These are phyloP conservation scores for Macrolepiota albuminosa DNA, from an alignment of 768 basidiomycete genomes.

Conservation along the genomic window DNA sequence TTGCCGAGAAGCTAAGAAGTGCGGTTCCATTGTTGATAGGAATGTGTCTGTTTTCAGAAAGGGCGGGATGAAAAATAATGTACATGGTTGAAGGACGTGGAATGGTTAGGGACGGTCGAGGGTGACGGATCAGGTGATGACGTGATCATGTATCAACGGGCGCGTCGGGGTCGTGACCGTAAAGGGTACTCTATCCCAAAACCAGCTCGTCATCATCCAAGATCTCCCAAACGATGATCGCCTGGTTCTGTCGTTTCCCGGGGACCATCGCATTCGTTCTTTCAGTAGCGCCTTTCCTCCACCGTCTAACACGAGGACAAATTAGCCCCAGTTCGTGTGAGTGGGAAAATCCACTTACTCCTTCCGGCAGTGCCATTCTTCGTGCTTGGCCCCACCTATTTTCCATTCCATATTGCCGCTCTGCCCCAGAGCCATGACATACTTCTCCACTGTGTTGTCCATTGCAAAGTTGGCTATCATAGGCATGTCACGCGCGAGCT, in stretches of 20 bases:
- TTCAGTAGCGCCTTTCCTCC: slow-evolving; percentile 26
- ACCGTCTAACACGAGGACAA: slow-evolving; percentile 27
- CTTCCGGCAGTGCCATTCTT: slow-evolving; percentile 51
- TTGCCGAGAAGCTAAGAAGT: slow-evolving; percentile 32
- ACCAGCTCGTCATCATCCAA: slow-evolving; percentile 1
- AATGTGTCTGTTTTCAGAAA: slow-evolving; percentile 28
- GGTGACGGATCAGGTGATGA: slow-evolving; percentile 4
- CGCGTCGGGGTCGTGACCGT: background rate
- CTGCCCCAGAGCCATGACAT: slow-evolving; percentile 43
- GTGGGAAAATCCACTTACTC: slow-evolving; percentile 34
- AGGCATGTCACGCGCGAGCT: slow-evolving; percentile 32
- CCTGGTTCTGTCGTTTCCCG: slow-evolving; percentile 1
- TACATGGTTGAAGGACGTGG: slow-evolving; percentile 21
- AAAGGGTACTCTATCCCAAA: background rate
- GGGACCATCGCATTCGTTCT: slow-evolving; percentile 16
- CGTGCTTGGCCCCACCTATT: slow-evolving; percentile 36
- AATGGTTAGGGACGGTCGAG: background rate
- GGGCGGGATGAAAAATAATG: slow-evolving; percentile 34
- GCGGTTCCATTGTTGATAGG: slow-evolving; percentile 15
- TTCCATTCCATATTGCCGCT: slow-evolving; percentile 51
- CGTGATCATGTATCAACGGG: slow-evolving; percentile 4
- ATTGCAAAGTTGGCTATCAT: slow-evolving; percentile 63
- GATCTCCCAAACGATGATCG: slow-evolving; percentile 2
- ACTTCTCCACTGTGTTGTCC: slow-evolving; percentile 56
- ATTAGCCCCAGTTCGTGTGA: background rate